A percentile compares a stretch with the other conserved stretches of the same genome.
Conservation (phyloP, 73 alveolate genomes). For the Uronychia setigera region DNA sequence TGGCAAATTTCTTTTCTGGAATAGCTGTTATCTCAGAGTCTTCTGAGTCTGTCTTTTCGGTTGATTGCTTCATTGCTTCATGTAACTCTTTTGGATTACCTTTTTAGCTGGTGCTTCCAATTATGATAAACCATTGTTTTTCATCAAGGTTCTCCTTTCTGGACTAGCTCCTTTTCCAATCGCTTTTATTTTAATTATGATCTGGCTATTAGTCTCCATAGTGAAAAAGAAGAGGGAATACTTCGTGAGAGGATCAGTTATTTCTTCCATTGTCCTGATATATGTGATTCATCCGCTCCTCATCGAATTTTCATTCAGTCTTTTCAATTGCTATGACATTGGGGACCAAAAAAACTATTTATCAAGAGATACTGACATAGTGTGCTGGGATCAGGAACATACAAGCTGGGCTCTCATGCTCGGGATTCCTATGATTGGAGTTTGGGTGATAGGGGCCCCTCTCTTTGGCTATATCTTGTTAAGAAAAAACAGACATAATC, state of each 20-base stretch:
- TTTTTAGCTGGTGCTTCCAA: not conserved
- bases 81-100: not conserved
- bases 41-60: not conserved
- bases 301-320: slow-evolving; percentile 26
- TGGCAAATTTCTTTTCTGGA: not conserved
- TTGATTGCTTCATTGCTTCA: slow-evolving; percentile 2
- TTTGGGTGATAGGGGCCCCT: slow-evolving; percentile 54
- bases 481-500: slow-evolving; percentile 16
- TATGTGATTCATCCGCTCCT: slow-evolving; percentile 45
- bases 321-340: slow-evolving; percentile 46
- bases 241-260: slow-evolving; percentile 10
- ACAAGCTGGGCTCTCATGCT: slow-evolving; percentile 20
- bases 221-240: slow-evolving; percentile 14
- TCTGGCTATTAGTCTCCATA: not conserved
- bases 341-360: no score
- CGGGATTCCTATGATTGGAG: slow-evolving; percentile 39
- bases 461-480: slow-evolving; percentile 9
- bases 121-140: not conserved
- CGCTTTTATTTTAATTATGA: not conserved
- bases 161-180: not conserved
- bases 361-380: slow-evolving; percentile 22
- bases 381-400: slow-evolving; percentile 43
- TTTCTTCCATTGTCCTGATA: slow-evolving; percentile 33
- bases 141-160: slow-evolving; percentile 10
- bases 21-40: not conserved